Base-by-base conservation (phyloP, 305 asterid species). In the Fraxinus velutina region DNA sequence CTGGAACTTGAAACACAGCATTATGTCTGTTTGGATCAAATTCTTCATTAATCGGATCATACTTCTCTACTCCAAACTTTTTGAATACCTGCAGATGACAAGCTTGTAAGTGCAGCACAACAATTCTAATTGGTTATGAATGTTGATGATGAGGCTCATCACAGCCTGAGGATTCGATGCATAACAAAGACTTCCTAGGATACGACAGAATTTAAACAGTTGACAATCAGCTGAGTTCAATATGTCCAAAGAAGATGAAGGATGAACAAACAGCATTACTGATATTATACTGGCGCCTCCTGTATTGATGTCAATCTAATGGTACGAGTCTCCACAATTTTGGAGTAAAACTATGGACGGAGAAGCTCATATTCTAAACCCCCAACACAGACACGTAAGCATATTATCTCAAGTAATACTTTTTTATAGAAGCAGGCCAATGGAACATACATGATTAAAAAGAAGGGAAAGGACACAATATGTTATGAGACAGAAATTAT, bases 1-100 rank as follows among this genome's bases (percentile, higher is more conserved):
- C 91, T 10, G 92, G 91, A 44, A 90, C 91, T 85, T 90, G 91
- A 62, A 88, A 90, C 72, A 85, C 86, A 32, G 91, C 89, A 64
- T 84, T 84, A 55, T 84, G 89, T 78, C 89, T 86, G 78, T 88
- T 88, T 15, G 93, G 92, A 84, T 91, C 93, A 83, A 91, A 91
- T 81, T 88, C 89, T 79, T 91, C 91, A 81, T 86, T 72, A 27
- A 81, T 5, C 0, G 92, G 88, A 66, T 88, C 90, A 75, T 88
- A 88, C 78, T 87, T 90, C 79, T 81, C 84, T n/a, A 90, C 83
- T 21, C 91, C 91, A 37, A 86, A 85, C 78, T 90, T 90, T 77
- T 81, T 87, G 78, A 90, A 81, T 29, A 84, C 93, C 93, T 90
- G 84, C 73, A 78, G 79, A 17, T 29, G 27, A 71, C 4, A 27